Base-by-base conservation (phyloP, 1,284 basidiomycete genomes). In the Tilletiopsis washingtonensis region DNA sequence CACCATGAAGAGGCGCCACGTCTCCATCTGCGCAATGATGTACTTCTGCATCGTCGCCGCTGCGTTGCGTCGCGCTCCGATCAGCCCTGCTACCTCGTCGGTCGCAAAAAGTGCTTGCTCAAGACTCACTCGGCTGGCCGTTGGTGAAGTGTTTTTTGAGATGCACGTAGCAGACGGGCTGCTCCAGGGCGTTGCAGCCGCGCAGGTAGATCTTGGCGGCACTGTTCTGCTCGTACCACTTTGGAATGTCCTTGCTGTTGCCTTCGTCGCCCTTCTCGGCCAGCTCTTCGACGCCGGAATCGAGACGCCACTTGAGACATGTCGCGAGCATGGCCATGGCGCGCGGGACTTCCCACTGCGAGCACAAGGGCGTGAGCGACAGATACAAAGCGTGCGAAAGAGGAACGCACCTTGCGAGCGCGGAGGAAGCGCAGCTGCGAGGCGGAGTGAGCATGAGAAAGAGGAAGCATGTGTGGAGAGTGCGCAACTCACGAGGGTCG, bases 261-360 rank as follows among this genome's bases (percentile, higher is more conserved):
- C 71, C 71, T 37, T 71, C 54, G 44, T 75, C 74, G 25, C 74
- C 74, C 27, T 62, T 60, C 37, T 61, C 56, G 38, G 69, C 64
- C 17, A 75, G 67, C 37, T 66, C 61, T 26, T 74, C 68, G 40
- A 75, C 70, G 27, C 66, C 65, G 34, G 59, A 56, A 51, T 71
- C 64, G 11, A 64, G 59, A 25, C 69, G 61, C 68, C 63, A 69
- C 53, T 67, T 71, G 47, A 69, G 50, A 49, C 65, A 61, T 3
- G 51, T 50, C 39, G 62, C 68, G 44, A 75, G 61, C 74, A 75
- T 75, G 23, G 74, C 73, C 39, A 74, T 64, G 19, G 70, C 74
- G 12, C 73, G 72, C 12, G 61, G 58, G 1, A 69, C 62, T 38
- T 73, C 69, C 74, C 74, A 75, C 58, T 73, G 27, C n/a, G n/a